Percentiles rank a stretch among this genome's conserved stretches.
Evolutionary conservation across 495 filamentous ascomycete genomes (phyloP).

Genomic region (Penicillium taxi): DNA sequence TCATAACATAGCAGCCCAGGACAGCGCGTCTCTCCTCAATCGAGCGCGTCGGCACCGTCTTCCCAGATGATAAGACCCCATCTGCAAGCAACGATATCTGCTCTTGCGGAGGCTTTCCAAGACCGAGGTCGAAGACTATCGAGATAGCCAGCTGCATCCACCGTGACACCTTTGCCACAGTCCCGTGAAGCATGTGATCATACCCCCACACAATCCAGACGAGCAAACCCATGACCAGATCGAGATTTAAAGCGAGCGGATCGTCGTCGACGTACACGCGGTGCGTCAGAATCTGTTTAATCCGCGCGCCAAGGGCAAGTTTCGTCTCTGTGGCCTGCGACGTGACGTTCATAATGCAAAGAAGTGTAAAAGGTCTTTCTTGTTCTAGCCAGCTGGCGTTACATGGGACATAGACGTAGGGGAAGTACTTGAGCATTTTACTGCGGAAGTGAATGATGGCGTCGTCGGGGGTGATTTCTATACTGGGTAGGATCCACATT

Average conservation of each 20-base stretch:
- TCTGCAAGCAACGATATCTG: constrained; percentile 12
- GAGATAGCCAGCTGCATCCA: constrained; percentile 41
- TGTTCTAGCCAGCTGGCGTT: constrained; percentile 26
- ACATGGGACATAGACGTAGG: constrained; percentile 32
- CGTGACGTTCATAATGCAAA: constrained; percentile 33
- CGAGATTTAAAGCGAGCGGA: constrained; percentile 26
- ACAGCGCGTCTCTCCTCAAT: constrained; percentile 39
- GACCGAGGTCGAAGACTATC: constrained; percentile 40
- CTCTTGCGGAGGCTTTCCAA: constrained; percentile 35
- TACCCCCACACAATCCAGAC: constrained; percentile 29
- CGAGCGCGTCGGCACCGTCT: constrained; percentile 10
- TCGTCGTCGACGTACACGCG: constrained; percentile 36
- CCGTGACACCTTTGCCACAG: constrained; percentile 22
- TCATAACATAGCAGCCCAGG: constrained; percentile 39
- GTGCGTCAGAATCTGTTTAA: constrained; percentile 31
- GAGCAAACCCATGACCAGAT: constrained; percentile 43
- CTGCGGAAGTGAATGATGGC: constrained; percentile 26
- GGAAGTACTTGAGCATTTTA: constrained; percentile 28
- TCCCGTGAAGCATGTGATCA: constrained; percentile 10
- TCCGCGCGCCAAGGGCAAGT: constrained; percentile 18
- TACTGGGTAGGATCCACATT: constrained; percentile 24
- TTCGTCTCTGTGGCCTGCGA: constrained; percentile 24
- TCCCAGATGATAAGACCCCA: neutral
- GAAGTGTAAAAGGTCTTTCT: constrained; percentile 38
- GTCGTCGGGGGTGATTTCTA: constrained; percentile 22